Base-by-base conservation (phyloP, 352 stramenopile species). In the Globisporangium parvum region DNA sequence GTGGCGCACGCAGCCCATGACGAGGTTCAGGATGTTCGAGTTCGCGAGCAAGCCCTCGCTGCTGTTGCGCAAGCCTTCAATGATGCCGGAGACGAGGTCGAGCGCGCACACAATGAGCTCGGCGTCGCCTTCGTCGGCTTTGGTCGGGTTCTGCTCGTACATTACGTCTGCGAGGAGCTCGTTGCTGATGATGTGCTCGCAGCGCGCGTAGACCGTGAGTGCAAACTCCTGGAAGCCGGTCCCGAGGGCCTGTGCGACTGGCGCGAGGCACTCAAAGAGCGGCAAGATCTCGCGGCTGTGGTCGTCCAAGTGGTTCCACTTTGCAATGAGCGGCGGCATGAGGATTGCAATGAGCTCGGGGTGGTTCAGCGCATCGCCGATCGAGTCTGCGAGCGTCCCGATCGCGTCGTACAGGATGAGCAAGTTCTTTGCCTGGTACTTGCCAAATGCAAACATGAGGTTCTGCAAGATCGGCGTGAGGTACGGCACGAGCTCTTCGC, bases 401-500 rank as follows among this genome's bases (percentile, higher is more conserved):
- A 99, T 88, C 24, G 91, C 95, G 64, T 99, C 96, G 72, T 98
- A 98, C 60, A 98, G 70, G 48, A 98, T 97, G 23, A 99, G 64
- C 45, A 98, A 63, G 72, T 96, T 98, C 57, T 97, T 93, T 18
- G 87, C 92, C 54, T 98, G 84, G 71, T 98, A 98, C 64, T 96
- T 90, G 66, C 79, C 70, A 60, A 99, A 93, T 9, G 93, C 93
- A 45, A 88, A 87, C 65, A 96, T 95, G 35, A 99, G 74, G 58
- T 87, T 96, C 59, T 88, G 84, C 60, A 97, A 77, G 41, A 98
- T 95, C 33, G 90, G 88, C 49, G 80, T 85, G 53, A 99, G 71
- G 66, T 97, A 98, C 21, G 92, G 93, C 46, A 83, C 78, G 48
- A 99, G 80, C 37, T 98, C 74, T 57, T 98, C 91, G 37, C 88